A percentile compares a stretch with the other conserved stretches of the same genome.
Conservation (phyloP, 2,329 filamentous ascomycete genomes). For the Hypoxylon sp. region DNA sequence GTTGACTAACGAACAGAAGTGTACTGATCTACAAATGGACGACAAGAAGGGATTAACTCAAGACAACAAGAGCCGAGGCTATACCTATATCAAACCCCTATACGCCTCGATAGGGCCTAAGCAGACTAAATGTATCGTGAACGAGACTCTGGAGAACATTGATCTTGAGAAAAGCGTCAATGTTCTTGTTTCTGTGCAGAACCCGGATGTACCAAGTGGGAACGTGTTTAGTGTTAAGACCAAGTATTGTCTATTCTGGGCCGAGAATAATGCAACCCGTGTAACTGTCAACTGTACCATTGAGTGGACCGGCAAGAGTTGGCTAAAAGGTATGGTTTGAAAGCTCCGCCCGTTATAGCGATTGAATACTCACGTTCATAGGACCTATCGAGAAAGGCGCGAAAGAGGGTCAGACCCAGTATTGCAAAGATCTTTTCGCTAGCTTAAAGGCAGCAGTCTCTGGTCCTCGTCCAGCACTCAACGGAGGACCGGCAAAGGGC, state of each 20-base stretch:
- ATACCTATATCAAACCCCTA: conserved; percentile 93
- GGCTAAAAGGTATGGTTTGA: conserved; percentile 83
- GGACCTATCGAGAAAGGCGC: conserved; percentile 96
- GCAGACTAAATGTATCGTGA: conserved; percentile 94
- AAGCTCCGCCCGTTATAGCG: not conserved
- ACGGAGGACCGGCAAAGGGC: conserved; percentile 65
- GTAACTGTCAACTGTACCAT: conserved; percentile 90
- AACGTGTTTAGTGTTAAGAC: conserved; percentile 94
- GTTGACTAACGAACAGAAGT: conserved; percentile 89
- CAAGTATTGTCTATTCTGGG: conserved; percentile 95
- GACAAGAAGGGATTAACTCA: conserved; percentile 84
- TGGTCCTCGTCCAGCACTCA: conserved; percentile 67
- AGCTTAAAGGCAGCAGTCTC: conserved; percentile 81
- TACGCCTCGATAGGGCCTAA: conserved; percentile 87
- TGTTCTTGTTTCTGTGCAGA: conserved; percentile 87
- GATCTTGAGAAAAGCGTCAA: conserved; percentile 91
- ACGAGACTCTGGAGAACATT: conserved; percentile 84
- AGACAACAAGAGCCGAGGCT: conserved; percentile 81
- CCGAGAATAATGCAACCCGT: conserved; percentile 85
- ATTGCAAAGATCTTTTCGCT: conserved; percentile 84
- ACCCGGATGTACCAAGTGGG: conserved; percentile 93
- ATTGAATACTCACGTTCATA: conserved; percentile 60
- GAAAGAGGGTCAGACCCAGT: conserved; percentile 87
- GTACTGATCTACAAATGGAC: conserved; percentile 86
- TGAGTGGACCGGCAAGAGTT: conserved; percentile 98